Evolutionary conservation across 1,139 yeast species (phyloP).

Genomic region (Suhomyces wounanorum): DNA sequence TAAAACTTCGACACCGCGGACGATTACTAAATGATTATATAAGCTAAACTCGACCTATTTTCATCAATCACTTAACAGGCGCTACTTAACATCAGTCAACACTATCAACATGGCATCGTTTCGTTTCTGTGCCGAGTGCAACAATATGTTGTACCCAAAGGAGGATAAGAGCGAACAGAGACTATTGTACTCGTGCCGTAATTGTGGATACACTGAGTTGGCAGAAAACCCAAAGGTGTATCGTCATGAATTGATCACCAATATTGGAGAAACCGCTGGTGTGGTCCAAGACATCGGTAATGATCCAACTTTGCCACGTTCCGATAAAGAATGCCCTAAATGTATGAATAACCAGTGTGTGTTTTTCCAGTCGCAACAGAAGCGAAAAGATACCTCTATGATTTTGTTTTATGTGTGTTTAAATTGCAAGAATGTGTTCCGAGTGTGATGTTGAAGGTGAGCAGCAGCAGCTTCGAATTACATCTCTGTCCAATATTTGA

Average conservation of each 20-base stretch:
- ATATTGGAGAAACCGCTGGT: conserved; percentile 94
- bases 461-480: not conserved
- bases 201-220: conserved; percentile 89
- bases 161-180: conserved; percentile 80
- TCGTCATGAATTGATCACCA: conserved; percentile 88
- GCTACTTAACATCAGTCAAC: not conserved
- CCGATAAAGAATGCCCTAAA: conserved; percentile 88
- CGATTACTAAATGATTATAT: not conserved
- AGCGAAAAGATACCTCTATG: conserved; percentile 95
- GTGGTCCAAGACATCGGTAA: conserved; percentile 94
- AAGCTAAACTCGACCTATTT: not conserved
- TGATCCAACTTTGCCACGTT: conserved; percentile 94
- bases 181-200: conserved; percentile 88
- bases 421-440: conserved; percentile 77
- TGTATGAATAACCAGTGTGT: conserved; percentile 91
- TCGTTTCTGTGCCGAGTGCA: conserved; percentile 91
- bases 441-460: conserved; percentile 25
- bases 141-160: conserved; percentile 97
- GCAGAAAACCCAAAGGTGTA: conserved; percentile 90
- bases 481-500: not conserved
- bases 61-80: not conserved
- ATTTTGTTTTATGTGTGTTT: conserved; percentile 90
- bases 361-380: conserved; percentile 94
- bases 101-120: conserved; percentile 69
- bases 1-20: conserved; percentile 2